These are phyloP conservation scores for Candida ovalis DNA, from an alignment of 805 yeast species.

Conservation along the genomic window DNA sequence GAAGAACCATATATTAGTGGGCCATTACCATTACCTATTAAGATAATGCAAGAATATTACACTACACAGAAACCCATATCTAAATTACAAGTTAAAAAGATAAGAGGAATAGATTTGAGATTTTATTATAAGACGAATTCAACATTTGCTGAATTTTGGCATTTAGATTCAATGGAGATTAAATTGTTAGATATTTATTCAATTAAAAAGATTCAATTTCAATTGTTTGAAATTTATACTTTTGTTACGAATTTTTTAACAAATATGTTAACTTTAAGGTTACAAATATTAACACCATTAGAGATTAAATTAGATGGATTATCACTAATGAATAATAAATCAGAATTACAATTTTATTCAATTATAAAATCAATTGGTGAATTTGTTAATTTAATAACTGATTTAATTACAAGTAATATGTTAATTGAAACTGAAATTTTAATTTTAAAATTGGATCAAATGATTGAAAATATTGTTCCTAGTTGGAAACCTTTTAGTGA, in stretches of 20 bases:
- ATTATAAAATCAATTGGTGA: not conserved
- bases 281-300: not conserved
- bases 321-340: not conserved
- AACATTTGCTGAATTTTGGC: not conserved
- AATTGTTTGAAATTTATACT: not conserved
- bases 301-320: not conserved
- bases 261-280: not conserved
- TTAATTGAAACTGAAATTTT: not conserved
- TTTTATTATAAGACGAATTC: not conserved
- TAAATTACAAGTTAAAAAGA: not conserved
- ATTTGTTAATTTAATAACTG: not conserved
- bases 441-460: not conserved
- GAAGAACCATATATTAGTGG: not conserved
- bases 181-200: not conserved
- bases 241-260: not conserved
- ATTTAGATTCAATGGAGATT: not conserved
- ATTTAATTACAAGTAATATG: not conserved
- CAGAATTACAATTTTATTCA: not conserved
- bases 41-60: not conserved
- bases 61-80: not conserved
- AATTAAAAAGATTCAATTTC: constrained; percentile 1
- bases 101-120: not conserved
- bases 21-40: not conserved
- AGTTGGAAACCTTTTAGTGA: not conserved
- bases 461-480: not conserved